A percentile compares a stretch with the other conserved stretches of the same genome.
Conservation (phyloP, 352 stramenopile species). For the Pythium phragmiticola region DNA sequence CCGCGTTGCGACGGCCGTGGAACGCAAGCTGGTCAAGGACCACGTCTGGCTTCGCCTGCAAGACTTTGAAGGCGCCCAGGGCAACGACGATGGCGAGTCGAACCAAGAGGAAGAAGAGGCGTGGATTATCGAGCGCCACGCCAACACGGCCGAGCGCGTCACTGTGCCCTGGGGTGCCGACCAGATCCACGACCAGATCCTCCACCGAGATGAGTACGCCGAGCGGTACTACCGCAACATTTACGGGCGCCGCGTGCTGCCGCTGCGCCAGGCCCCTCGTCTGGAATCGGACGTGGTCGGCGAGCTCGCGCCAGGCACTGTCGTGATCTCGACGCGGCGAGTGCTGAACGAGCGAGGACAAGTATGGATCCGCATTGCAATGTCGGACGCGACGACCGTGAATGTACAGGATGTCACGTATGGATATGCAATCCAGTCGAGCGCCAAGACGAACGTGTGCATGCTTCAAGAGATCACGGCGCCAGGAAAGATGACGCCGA, state of each 20-base stretch:
- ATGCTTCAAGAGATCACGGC: constrained; percentile 71
- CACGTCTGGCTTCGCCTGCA: constrained; percentile 56
- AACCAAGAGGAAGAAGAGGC: constrained; percentile 34
- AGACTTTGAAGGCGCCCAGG: constrained; percentile 23
- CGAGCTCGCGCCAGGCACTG: constrained; percentile 45
- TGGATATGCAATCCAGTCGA: constrained; percentile 74
- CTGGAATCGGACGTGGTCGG: constrained; percentile 57
- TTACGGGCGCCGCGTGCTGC: constrained; percentile 54
- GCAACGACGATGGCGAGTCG: constrained; percentile 14
- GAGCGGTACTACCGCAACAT: constrained; percentile 75
- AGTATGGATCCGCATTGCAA: constrained; percentile 66
- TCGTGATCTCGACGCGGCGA: constrained; percentile 50
- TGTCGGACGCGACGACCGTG: constrained; percentile 24
- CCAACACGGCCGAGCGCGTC: constrained; percentile 64
- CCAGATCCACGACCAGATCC: constrained; percentile 22
- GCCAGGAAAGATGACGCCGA: constrained; percentile 56
- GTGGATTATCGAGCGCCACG: constrained; percentile 79
- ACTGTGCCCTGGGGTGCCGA: constrained; percentile 56
- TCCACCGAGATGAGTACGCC: constrained; percentile 22
- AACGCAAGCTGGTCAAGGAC: constrained; percentile 75
- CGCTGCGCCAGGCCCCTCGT: constrained; percentile 43
- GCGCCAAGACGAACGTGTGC: constrained; percentile 72
- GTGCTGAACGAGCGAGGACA: constrained; percentile 53
- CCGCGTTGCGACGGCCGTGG: constrained; percentile 50
- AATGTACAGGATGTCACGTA: constrained; percentile 50